These are phyloP conservation scores for Paraphoma chrysanthemicola DNA, from an alignment of 2,329 filamentous ascomycete species.

Conservation along the genomic window DNA sequence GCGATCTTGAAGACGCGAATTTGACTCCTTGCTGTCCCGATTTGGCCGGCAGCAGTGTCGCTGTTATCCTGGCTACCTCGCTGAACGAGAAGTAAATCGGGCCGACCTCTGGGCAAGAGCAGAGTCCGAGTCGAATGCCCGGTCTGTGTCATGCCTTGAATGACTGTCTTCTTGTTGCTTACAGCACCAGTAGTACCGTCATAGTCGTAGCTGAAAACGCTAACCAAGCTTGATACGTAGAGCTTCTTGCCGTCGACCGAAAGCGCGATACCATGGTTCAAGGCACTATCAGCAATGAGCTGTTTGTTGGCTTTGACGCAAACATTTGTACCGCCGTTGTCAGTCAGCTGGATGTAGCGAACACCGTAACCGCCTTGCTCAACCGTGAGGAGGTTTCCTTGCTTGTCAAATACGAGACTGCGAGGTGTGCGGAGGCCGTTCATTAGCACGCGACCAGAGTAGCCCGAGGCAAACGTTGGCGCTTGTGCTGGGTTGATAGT, in stretches of 20 bases:
- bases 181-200: conserved; percentile 27
- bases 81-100: conserved; percentile 65
- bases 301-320: conserved; percentile 26
- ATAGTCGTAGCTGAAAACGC: conserved; percentile 10
- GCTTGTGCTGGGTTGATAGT: conserved; percentile 23
- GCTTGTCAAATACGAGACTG: conserved; percentile 22
- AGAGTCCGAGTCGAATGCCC: conserved; percentile 25
- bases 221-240: conserved; percentile 20
- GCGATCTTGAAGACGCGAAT: conserved; percentile 64
- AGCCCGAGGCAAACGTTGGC: conserved; percentile 24
- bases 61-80: conserved; percentile 68
- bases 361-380: conserved; percentile 23
- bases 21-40: conserved; percentile 64
- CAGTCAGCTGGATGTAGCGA: conserved; percentile 25
- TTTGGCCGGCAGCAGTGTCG: conserved; percentile 58
- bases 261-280: conserved; percentile 33
- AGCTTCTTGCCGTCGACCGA: conserved; percentile 30
- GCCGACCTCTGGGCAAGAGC: conserved; percentile 23
- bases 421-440: conserved; percentile 27
- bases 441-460: conserved; percentile 28
- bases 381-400: conserved; percentile 25
- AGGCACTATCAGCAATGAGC: conserved; percentile 18
- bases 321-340: conserved; percentile 29
- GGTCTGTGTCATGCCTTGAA: conserved; percentile 27
- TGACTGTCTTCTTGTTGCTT: conserved; percentile 25